Conservation (phyloP, 208 protist genomes). For the Leishmania tropica region DNA sequence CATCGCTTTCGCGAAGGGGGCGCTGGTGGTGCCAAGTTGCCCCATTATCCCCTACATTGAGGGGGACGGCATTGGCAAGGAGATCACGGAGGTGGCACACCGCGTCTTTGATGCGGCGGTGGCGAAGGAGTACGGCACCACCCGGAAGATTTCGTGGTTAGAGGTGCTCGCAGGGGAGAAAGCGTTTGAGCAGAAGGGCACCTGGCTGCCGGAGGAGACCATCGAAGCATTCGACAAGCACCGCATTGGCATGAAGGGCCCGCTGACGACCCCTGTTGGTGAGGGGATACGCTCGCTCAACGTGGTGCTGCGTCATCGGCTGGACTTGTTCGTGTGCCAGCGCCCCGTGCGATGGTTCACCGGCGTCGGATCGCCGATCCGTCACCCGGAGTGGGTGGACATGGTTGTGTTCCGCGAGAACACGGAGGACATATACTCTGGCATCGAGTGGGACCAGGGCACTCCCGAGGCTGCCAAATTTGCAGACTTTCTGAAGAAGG, state of each 20-base stretch:
- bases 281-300: conserved; percentile 60
- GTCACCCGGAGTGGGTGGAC: conserved; percentile 55
- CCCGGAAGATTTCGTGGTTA: conserved; percentile 40
- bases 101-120: conserved; percentile 44
- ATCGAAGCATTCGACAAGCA: conserved; percentile 40
- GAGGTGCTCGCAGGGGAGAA: conserved; percentile 52
- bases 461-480: conserved; percentile 42
- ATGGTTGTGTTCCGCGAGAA: conserved; percentile 67
- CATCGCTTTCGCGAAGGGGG: conserved; percentile 22
- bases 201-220: conserved; percentile 44
- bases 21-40: conserved; percentile 30
- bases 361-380: conserved; percentile 43
- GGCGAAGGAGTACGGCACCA: conserved; percentile 40
- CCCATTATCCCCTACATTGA: conserved; percentile 59
- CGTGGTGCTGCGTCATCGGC: conserved; percentile 48
- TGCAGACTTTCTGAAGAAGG: conserved; percentile 29
- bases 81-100: conserved; percentile 39
- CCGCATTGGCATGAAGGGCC: conserved; percentile 46
- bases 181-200: conserved; percentile 22
- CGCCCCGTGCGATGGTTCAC: conserved; percentile 53
- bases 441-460: conserved; percentile 52
- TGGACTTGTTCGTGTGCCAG: conserved; percentile 57
- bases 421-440: conserved; percentile 63
- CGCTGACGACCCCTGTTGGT: conserved; percentile 45
- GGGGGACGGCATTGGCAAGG: conserved; percentile 52